Evolutionary conservation across 2,329 filamentous ascomycete species (phyloP).

Genomic region (Fusarium subglutinans): DNA sequence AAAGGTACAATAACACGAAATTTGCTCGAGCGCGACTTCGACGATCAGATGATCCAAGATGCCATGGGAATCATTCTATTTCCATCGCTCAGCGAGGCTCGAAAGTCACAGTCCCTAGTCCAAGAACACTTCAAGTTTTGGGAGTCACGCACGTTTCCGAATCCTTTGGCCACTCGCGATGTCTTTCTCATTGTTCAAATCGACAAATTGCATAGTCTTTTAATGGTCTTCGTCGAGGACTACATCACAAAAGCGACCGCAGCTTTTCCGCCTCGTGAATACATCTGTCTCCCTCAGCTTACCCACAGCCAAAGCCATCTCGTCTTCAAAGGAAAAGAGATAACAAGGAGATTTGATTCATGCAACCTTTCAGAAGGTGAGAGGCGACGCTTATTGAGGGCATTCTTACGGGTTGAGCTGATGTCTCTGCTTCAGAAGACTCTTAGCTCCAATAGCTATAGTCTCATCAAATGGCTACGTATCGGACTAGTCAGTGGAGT

Average conservation of each 20-base stretch:
- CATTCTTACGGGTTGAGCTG: background rate
- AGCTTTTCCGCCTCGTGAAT: constrained; percentile 19
- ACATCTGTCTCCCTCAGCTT: constrained; percentile 16
- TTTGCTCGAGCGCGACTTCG: background rate
- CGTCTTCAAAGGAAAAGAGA: background rate
- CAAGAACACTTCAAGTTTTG: background rate
- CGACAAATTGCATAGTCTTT: background rate
- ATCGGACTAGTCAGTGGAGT: background rate
- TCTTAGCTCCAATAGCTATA: background rate
- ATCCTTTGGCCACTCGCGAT: background rate
- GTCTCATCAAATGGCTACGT: background rate
- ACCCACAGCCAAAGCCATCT: background rate
- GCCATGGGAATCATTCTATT: constrained; percentile 8
- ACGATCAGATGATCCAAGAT: constrained; percentile 20
- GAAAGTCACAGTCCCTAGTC: fast-evolving
- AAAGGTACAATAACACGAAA: background rate
- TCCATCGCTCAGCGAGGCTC: background rate
- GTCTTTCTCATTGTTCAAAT: background rate
- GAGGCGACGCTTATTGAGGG: background rate
- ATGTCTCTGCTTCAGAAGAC: background rate
- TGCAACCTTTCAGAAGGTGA: background rate
- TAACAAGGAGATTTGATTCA: constrained; percentile 11
- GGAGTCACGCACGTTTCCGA: background rate
- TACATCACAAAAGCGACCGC: constrained; percentile 30
- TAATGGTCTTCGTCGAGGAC: constrained; percentile 23